Conservation (phyloP, 2,329 filamentous ascomycete genomes). For the Venturia carpophila region DNA sequence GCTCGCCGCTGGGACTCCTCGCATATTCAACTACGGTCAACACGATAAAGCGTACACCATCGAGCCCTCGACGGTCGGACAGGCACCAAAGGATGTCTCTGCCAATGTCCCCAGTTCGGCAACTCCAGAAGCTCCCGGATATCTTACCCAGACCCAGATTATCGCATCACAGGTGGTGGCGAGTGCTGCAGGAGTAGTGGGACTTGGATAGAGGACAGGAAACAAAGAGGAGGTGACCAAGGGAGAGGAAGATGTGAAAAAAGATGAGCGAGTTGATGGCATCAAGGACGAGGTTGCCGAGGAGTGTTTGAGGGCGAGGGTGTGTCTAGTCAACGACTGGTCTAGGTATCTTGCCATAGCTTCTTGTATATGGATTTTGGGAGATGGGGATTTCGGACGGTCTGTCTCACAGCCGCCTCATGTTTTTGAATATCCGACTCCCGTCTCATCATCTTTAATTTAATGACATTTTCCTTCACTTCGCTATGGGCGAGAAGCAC, state of each 20-base stretch:
- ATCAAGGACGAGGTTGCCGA: conserved; percentile 28
- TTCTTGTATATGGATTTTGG: background rate
- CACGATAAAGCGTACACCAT: conserved; percentile 40
- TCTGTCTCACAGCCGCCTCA: no score
- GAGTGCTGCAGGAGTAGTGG: conserved; percentile 21
- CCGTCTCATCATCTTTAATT: no score
- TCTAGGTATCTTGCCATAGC: background rate
- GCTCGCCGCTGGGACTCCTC: conserved; percentile 37
- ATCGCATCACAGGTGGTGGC: conserved; percentile 26
- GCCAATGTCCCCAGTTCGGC: conserved; percentile 24
- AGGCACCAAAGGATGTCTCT: conserved; percentile 40
- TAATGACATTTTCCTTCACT: no score
- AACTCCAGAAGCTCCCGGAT: conserved; percentile 28
- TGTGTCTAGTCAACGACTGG: background rate
- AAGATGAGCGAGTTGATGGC: conserved; percentile 23
- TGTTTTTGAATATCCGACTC: no score
- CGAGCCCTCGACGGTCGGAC: conserved; percentile 42
- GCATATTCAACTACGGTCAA: conserved; percentile 34
- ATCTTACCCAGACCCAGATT: conserved; percentile 38
- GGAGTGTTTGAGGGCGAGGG: conserved; percentile 28
- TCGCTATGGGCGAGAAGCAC: no score
- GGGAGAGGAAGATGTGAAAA: background rate
- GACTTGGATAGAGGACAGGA: background rate
- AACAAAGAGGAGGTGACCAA: background rate
- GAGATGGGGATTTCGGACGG: no score